These are phyloP conservation scores for Cadophora sp. DNA, from an alignment of 2,329 filamentous ascomycete species.

Conservation along the genomic window DNA sequence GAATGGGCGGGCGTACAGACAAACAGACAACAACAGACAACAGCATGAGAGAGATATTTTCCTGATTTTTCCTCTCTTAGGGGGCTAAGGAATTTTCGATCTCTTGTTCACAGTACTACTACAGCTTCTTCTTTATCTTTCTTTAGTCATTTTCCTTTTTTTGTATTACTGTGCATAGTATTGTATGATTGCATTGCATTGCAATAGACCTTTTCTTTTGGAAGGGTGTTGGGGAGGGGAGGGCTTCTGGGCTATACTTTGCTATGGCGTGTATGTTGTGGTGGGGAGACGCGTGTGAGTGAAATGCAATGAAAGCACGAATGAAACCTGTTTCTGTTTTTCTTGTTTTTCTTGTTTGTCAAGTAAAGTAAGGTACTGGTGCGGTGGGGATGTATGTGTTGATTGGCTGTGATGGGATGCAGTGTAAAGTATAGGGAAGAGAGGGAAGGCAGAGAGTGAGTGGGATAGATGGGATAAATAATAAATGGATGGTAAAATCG, in stretches of 20 bases:
- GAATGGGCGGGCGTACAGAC: conserved; percentile 1
- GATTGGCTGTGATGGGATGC: conserved; percentile 6
- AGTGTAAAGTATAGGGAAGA: not conserved
- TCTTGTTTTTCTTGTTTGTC: too few species aligned
- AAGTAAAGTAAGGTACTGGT: not conserved
- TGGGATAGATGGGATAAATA: not conserved
- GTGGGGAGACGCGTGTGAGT: not conserved
- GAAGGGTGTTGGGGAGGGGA: not conserved
- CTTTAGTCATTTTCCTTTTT: conserved; percentile 24
- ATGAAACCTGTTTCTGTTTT: conserved; percentile 2
- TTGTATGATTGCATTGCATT: too few species aligned
- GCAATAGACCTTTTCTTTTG: conserved; percentile 2
- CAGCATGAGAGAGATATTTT: not conserved
- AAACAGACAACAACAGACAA: not conserved
- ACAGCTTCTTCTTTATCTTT: not conserved
- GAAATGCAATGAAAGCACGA: conserved; percentile 18
- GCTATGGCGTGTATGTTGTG: not conserved
- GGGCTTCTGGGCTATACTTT: conserved; percentile 6
- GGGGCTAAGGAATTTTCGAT: not conserved
- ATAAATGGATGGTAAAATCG: too few species aligned
- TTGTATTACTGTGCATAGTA: conserved; percentile 32
- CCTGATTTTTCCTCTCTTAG: not conserved
- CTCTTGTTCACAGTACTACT: conserved; percentile 17
- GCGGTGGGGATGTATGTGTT: conserved; percentile 1
- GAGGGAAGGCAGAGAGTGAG: not conserved